Percentiles rank a stretch among this genome's conserved stretches.
Evolutionary conservation across 1,284 basidiomycete species (phyloP).

Genomic region (Earliella scabrosa): DNA sequence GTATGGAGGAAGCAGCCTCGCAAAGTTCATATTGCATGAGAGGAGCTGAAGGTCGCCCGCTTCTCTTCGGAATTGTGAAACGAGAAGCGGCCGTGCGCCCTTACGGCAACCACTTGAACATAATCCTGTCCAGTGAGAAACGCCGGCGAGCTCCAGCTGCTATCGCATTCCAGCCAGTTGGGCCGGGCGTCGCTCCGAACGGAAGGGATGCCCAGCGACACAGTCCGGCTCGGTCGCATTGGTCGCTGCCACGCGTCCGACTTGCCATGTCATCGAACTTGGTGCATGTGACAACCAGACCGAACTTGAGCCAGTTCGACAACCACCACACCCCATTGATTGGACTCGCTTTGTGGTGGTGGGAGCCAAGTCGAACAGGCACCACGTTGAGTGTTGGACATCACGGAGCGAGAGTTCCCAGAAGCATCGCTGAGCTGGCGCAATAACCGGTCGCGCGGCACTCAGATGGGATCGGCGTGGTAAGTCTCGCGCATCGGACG

Average conservation of each 20-base stretch:
- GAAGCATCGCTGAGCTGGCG: constrained; percentile 19
- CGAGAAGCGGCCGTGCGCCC: constrained; percentile 14
- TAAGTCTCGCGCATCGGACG: constrained; percentile 1
- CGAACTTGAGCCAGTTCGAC: constrained; percentile 19
- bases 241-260: constrained; percentile 21
- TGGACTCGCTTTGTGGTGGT: constrained; percentile 1
- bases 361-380: neutral
- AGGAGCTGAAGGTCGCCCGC: constrained; percentile 10
- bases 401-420: constrained; percentile 10
- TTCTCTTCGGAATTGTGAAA: constrained; percentile 24
- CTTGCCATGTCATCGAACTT: constrained; percentile 11
- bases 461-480: constrained; percentile 18
- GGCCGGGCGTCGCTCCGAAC: constrained; percentile 5
- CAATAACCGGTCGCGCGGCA: neutral
- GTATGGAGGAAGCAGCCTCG: constrained; percentile 5
- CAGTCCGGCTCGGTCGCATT: constrained; percentile 5
- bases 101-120: constrained; percentile 20
- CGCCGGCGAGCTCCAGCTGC: constrained; percentile 12
- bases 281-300: constrained; percentile 22
- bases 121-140: constrained; percentile 15
- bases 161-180: constrained; percentile 8
- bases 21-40: constrained; percentile 21
- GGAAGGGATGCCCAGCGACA: constrained; percentile 9
- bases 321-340: constrained; percentile 12
- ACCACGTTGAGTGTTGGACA: constrained; percentile 10